Evolutionary conservation across 805 yeast species (phyloP).

Genomic region (Saccharomycopsis sp.): DNA sequence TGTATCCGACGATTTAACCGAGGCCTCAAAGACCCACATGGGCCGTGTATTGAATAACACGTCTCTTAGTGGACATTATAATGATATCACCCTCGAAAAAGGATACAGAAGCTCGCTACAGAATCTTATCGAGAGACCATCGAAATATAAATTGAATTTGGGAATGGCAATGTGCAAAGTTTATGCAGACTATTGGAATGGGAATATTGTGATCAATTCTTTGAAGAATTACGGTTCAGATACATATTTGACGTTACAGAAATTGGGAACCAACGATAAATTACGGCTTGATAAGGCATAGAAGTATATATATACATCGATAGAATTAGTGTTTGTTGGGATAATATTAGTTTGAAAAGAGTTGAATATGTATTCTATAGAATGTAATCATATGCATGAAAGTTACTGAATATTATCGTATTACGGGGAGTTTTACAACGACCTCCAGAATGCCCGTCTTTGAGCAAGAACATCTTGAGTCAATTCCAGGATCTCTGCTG

Average conservation of each 20-base stretch:
- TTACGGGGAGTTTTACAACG: too few relatives aligned
- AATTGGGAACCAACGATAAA: slow-evolving; percentile 64
- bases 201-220: slow-evolving; percentile 73
- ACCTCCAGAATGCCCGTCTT: slow-evolving; percentile 38
- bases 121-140: slow-evolving; percentile 64
- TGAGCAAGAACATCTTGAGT: slow-evolving; percentile 51
- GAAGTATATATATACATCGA: background rate
- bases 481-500: slow-evolving; percentile 63
- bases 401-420: too few relatives aligned
- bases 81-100: slow-evolving; percentile 21
- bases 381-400: too few relatives aligned
- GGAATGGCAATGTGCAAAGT: slow-evolving; percentile 91
- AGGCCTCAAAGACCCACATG: background rate
- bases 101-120: slow-evolving; percentile 45
- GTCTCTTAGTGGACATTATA: slow-evolving; percentile 35
- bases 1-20: slow-evolving; percentile 27
- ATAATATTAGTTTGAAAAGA: too few relatives aligned
- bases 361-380: background rate
- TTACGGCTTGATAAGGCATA: slow-evolving; percentile 69
- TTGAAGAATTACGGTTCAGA: slow-evolving; percentile 92
- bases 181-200: slow-evolving; percentile 96
- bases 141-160: slow-evolving; percentile 70
- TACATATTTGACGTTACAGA: slow-evolving; percentile 70
- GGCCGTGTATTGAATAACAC: slow-evolving; percentile 33
- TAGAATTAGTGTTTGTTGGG: too few relatives aligned